Percentiles rank a stretch among this genome's conserved stretches.
Conservation (phyloP, 2,329 filamentous ascomycete species). For the Neopestalotiopsis clavispora region DNA sequence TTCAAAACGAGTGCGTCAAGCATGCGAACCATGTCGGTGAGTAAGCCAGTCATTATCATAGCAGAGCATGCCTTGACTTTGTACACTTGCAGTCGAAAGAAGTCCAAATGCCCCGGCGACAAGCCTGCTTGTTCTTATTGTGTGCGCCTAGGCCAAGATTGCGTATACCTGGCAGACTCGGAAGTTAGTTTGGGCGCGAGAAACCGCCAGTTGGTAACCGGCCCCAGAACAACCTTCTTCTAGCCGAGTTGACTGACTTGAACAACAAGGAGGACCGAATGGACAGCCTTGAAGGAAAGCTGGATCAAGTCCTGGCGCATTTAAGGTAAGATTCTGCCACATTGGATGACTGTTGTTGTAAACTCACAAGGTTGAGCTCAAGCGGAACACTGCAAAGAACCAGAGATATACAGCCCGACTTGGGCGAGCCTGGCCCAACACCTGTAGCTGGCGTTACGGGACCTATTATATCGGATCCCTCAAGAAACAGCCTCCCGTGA, state of each 20-base stretch:
- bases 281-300: background rate
- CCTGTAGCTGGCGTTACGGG: background rate
- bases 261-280: background rate
- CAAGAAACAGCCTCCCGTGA: background rate
- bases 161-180: background rate
- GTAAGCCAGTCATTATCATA: background rate
- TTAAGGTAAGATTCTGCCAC: background rate
- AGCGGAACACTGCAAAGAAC: background rate
- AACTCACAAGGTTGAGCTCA: background rate
- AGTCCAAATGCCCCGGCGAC: background rate
- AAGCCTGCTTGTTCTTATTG: background rate
- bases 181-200: background rate
- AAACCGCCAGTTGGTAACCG: background rate
- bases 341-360: background rate
- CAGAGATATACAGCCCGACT: background rate
- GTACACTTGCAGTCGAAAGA: background rate
- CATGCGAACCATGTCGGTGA: background rate
- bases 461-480: background rate
- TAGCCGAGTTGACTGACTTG: background rate
- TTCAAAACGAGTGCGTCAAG: background rate
- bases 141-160: background rate
- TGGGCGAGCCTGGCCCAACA: background rate
- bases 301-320: background rate
- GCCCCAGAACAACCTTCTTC: background rate
- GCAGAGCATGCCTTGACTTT: background rate